Evolutionary conservation across 208 protist genomes (phyloP).

Genomic region (Trichomonas gallinae): DNA sequence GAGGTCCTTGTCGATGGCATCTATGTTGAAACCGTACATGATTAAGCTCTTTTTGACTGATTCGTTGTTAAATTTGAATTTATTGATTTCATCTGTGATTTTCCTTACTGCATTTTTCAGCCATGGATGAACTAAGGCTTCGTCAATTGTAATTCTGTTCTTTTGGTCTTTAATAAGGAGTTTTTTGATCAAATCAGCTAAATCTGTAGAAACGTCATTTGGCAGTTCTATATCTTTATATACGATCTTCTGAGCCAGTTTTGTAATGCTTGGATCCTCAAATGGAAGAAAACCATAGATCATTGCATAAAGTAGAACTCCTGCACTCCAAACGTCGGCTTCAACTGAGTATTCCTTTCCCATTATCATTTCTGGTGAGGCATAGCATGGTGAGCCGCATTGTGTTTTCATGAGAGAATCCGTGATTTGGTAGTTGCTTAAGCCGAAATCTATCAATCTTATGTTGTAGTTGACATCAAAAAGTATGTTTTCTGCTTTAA

Average conservation of each 20-base stretch:
- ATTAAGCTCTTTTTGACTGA: not conserved
- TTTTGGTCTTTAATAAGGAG: not conserved
- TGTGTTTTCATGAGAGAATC: not conserved
- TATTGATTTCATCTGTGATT: not conserved
- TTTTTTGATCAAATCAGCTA: not conserved
- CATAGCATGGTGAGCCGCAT: constrained; percentile 2
- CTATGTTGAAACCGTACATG: not conserved
- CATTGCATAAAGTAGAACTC: constrained; percentile 22
- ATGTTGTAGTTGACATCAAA: not conserved
- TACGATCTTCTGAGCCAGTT: not conserved
- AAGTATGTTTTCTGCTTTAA: not conserved
- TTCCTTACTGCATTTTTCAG: not conserved
- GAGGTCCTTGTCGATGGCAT: not conserved
- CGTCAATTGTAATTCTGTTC: not conserved
- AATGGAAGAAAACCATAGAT: not conserved
- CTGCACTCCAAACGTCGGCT: constrained; percentile 24
- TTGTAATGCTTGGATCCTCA: not conserved
- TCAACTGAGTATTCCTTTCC: not conserved
- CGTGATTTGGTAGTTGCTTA: not conserved
- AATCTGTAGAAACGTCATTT: not conserved
- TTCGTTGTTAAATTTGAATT: not conserved
- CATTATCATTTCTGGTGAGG: not conserved
- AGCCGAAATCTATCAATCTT: not conserved
- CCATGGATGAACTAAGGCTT: not conserved
- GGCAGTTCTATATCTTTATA: not conserved